A percentile compares a stretch with the other conserved stretches of the same genome.
Evolutionary conservation across 148 eudicot species (phyloP).

Genomic region (Talinum fruticosum): DNA sequence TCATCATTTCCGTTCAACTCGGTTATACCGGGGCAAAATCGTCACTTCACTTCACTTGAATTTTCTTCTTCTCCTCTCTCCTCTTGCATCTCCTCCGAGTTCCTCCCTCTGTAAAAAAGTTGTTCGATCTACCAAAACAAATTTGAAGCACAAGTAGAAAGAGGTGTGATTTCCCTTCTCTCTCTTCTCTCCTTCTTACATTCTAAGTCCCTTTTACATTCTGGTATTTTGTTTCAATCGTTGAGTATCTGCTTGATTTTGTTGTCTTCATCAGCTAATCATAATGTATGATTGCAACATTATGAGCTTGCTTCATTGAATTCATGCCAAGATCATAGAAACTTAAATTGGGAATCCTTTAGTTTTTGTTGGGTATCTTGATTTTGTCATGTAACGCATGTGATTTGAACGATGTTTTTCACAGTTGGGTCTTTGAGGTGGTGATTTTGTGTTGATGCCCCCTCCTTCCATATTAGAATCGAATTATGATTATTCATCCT

Average conservation of each 20-base stretch:
- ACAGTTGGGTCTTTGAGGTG: neutral
- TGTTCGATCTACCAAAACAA: constrained; percentile 23
- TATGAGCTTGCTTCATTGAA: constrained; percentile 8
- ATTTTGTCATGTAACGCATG: neutral
- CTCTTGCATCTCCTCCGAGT: neutral
- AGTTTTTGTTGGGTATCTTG: constrained; percentile 8
- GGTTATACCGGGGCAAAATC: constrained; percentile 4
- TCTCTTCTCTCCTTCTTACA: neutral
- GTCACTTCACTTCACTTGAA: constrained; percentile 11
- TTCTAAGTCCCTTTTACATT: neutral
- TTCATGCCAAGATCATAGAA: neutral
- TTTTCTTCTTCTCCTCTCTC: constrained; percentile 8
- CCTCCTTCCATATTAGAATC: constrained; percentile 1
- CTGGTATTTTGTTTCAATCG: neutral
- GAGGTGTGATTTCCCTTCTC: neutral
- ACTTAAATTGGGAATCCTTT: neutral
- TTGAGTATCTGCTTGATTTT: neutral
- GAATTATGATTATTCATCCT: neutral
- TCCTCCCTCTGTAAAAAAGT: neutral
- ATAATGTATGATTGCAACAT: constrained; percentile 1
- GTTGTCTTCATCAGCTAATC: constrained; percentile 7
- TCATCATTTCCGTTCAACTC: neutral
- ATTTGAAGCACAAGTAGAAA: neutral
- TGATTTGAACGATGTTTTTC: neutral
- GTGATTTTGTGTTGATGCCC: neutral